phyloP scores from a whole-genome alignment of 192 early-diverging fungal genomes.

The Linnemannia exigua region DNA sequence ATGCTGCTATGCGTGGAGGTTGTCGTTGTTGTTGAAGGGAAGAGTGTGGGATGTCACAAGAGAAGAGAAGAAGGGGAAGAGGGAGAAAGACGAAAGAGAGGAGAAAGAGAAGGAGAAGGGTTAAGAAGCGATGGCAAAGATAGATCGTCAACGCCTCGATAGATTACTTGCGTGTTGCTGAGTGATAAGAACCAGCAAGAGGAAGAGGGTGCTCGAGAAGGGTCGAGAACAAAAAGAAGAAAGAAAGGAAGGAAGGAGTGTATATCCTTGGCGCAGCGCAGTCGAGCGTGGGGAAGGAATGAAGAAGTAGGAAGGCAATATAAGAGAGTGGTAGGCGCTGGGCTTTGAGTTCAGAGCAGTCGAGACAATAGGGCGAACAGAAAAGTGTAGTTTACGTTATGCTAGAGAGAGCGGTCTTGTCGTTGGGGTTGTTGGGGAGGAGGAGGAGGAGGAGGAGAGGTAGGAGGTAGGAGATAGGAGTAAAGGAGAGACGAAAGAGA shows the following conservation, averaged over 20 bases:
- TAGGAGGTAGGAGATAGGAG: neutral
- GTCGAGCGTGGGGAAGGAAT: neutral
- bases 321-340: neutral
- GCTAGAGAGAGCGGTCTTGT: neutral
- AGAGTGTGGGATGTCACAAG: neutral
- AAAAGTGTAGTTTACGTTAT: neutral
- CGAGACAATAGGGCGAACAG: neutral
- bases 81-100: neutral
- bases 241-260: neutral
- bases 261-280: neutral
- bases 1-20: neutral
- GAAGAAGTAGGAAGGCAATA: neutral
- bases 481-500: neutral
- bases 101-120: neutral
- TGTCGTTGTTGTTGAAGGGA: neutral
- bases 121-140: neutral
- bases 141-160: neutral
- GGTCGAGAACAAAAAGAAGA: neutral
- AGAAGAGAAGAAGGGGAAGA: neutral
- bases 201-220: neutral
- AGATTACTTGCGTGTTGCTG: neutral
- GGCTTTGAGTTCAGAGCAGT: too few relatives aligned
- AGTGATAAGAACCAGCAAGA: neutral
- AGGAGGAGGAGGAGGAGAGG: neutral
- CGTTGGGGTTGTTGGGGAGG: neutral